phyloP scores from a whole-genome alignment of 2,329 filamentous ascomycete species.

The Trichoderma endophyticum region DNA sequence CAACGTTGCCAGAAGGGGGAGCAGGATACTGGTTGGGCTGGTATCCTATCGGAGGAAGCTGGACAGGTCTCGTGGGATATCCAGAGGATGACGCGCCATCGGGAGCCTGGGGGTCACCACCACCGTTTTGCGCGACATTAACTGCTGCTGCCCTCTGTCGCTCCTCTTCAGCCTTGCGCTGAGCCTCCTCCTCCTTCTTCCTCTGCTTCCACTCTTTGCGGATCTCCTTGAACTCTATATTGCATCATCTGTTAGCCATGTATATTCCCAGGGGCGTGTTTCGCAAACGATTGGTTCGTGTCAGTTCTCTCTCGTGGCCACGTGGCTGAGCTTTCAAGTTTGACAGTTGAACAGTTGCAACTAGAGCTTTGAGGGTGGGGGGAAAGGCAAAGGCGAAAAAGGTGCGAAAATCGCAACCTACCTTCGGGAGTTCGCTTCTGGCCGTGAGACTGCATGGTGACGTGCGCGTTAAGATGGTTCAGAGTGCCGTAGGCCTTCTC shows the following conservation, averaged over 20 bases:
- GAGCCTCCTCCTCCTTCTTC: constrained; percentile 96
- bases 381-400: background rate
- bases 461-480: constrained; percentile 96
- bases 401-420: constrained; percentile 46
- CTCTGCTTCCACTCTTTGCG: constrained; percentile 98
- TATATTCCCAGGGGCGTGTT: background rate
- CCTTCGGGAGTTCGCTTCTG: constrained; percentile 95
- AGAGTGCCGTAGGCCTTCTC: constrained; percentile 98
- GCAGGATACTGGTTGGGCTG: constrained; percentile 64
- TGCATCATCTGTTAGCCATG: constrained; percentile 10
- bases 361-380: background rate
- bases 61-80: constrained; percentile 56
- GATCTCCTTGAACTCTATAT: constrained; percentile 97
- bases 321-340: background rate
- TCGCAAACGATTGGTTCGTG: background rate
- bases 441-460: constrained; percentile 98
- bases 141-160: constrained; percentile 59
- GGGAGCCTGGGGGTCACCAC: constrained; percentile 43
- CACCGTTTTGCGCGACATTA: constrained; percentile 53
- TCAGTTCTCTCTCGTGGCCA: background rate
- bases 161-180: constrained; percentile 87
- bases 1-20: constrained; percentile 53
- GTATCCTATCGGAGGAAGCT: constrained; percentile 74
- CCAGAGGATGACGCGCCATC: constrained; percentile 48
- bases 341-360: background rate